Conservation (phyloP, 371 early-diverging fungal genomes). For the Mucor velutinosus region DNA sequence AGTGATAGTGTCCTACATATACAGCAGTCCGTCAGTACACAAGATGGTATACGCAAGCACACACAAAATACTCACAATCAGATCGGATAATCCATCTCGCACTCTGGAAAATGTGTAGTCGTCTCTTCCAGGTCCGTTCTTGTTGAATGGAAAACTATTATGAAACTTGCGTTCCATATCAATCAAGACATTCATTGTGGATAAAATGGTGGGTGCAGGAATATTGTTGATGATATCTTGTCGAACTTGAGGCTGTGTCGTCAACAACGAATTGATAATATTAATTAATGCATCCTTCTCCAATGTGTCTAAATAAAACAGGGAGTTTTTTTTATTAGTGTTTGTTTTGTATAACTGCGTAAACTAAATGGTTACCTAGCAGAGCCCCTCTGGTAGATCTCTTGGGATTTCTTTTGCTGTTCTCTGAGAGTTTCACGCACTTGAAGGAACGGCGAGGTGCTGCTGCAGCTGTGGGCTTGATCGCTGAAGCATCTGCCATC, state of each 20-base stretch:
- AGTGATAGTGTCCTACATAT: constrained; percentile 65
- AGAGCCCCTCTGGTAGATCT: constrained; percentile 29
- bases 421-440: constrained; percentile 13
- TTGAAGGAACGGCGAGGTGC: constrained; percentile 13
- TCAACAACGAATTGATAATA: constrained; percentile 72
- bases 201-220: constrained; percentile 85
- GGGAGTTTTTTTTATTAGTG: background rate
- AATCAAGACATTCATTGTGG: constrained; percentile 69
- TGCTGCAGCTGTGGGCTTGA: constrained; percentile 7
- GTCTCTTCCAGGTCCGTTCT: constrained; percentile 77
- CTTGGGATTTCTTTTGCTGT: constrained; percentile 33
- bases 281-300: constrained; percentile 74
- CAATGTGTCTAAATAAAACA: constrained; percentile 55
- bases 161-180: constrained; percentile 72
- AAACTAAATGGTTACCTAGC: constrained; percentile 28
- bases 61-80: constrained; percentile 51
- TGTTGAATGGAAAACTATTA: constrained; percentile 84
- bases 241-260: constrained; percentile 72
- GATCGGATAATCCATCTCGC: constrained; percentile 71
- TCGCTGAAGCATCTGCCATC: constrained; percentile 30
- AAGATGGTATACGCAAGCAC: too few species aligned
- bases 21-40: background rate
- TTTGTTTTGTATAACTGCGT: constrained; percentile 2
- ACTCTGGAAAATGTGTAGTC: constrained; percentile 92
- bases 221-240: constrained; percentile 74